Evolutionary conservation across 345 rosid genomes (phyloP), one percentile per base, ranked within the genome.

Genomic region (Angophora floribunda): DNA sequence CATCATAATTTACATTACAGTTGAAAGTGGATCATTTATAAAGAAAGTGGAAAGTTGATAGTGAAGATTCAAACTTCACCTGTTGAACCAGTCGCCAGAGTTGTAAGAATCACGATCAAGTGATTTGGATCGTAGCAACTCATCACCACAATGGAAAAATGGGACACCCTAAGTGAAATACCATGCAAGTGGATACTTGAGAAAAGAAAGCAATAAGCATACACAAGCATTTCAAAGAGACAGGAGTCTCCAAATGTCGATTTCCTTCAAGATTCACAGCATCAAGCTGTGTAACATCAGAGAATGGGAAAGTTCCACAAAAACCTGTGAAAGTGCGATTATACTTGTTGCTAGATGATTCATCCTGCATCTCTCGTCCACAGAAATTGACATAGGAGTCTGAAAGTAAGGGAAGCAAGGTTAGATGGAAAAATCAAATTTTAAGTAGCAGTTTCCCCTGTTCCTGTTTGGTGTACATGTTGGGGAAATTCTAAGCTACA

Each of bases 21-120:
- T 52, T 52, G 87, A 86, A 57, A 86, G 36, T 14, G 53, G 52
- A 86, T 13, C 26, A 61, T 86, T 16, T 10, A 61, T 26, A 86
- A 86, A 86, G 70, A 78, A 50, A 75, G 52, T 28, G 26, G 41
- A 21, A 61, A 86, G n/a, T 22, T 30, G 44, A 30, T 13, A 14
- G 51, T 41, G 44, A 61, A 85, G 52, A 88, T 89, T 55, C 59
- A 86, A 63, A 84, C 86, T 89, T 86, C 85, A 96, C 99, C 98
- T 97, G 89, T 97, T 97, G 91, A 97, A 96, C 99, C 99, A 97
- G 91, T 97, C 99, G 88, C 99, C 99, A 32, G 99, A 97, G 88
- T 97, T 95, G 95, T 97, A 96, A 28, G 99, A 97, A 94, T 97
- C 99, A 52, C 98, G 98, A 90, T 97, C 99, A 90, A 97, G 96